Evolutionary conservation across 1,284 basidiomycete species (phyloP).

Genomic region (Moesziomyces sp.): DNA sequence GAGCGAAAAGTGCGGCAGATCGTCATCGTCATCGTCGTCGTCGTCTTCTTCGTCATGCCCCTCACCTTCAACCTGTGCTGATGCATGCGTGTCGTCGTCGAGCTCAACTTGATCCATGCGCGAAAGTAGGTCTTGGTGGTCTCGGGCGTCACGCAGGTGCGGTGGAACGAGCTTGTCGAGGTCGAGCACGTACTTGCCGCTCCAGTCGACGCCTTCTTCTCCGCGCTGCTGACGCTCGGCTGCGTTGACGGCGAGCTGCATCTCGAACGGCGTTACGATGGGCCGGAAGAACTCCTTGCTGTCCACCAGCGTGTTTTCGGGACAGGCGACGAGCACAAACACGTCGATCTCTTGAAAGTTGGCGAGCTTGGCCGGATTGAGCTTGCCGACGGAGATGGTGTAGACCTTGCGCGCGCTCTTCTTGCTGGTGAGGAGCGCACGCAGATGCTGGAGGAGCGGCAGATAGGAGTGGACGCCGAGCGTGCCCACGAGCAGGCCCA

Average conservation of each 20-base stretch:
- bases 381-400: constrained; percentile 92
- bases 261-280: constrained; percentile 93
- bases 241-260: constrained; percentile 79
- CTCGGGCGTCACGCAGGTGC: constrained; percentile 33
- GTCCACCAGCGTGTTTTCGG: constrained; percentile 90
- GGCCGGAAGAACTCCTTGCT: constrained; percentile 85
- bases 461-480: constrained; percentile 76
- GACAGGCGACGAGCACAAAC: constrained; percentile 93
- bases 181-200: constrained; percentile 82
- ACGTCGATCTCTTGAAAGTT: constrained; percentile 98
- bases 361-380: constrained; percentile 93
- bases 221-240: constrained; percentile 45
- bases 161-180: constrained; percentile 72
- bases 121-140: neutral
- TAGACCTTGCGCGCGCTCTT: constrained; percentile 81
- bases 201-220: constrained; percentile 72
- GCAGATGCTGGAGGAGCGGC: constrained; percentile 48
- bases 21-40: constrained; percentile 70
- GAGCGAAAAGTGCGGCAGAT: constrained; percentile 77
- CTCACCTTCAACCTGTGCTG: constrained; percentile 14
- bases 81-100: constrained; percentile 10
- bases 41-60: constrained; percentile 30
- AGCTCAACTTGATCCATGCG: constrained; percentile 11
- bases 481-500: constrained; percentile 94
- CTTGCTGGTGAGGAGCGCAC: constrained; percentile 37